Percentiles rank a stretch among this genome's conserved stretches.
These are phyloP conservation scores for Kalmanozyma brasiliensis DNA, from an alignment of 1,284 basidiomycete species.

Conservation along the genomic window DNA sequence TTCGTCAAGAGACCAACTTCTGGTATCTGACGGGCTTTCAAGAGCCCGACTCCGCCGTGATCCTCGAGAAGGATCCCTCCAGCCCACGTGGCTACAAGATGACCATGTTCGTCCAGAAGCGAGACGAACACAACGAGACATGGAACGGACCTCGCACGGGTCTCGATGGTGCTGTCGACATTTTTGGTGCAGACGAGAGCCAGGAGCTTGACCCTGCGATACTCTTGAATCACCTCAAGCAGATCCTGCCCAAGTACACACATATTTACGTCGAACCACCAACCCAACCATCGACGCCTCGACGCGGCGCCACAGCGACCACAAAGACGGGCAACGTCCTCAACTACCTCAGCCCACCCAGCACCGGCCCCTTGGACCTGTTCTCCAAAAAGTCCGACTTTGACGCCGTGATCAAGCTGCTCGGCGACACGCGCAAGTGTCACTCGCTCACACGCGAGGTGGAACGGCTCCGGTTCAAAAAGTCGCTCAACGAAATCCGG, in stretches of 20 bases:
- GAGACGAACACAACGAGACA: constrained; percentile 80
- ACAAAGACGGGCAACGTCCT: constrained; percentile 47
- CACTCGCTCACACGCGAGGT: constrained; percentile 58
- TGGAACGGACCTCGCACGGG: constrained; percentile 86
- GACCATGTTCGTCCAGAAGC: constrained; percentile 83
- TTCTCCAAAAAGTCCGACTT: constrained; percentile 65
- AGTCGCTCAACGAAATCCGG: constrained; percentile 60
- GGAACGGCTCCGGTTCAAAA: constrained; percentile 56
- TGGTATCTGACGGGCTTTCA: constrained; percentile 77
- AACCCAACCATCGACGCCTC: constrained; percentile 49
- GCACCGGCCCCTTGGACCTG: constrained; percentile 56
- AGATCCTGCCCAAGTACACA: constrained; percentile 43
- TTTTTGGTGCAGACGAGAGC: constrained; percentile 66
- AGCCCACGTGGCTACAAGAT: constrained; percentile 82
- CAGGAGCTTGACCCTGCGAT: constrained; percentile 54
- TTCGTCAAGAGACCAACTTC: constrained; percentile 75
- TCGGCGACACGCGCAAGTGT: constrained; percentile 58
- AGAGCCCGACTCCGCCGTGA: constrained; percentile 87
- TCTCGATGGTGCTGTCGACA: constrained; percentile 55
- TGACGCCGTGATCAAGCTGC: constrained; percentile 58
- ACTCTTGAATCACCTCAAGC: constrained; percentile 54
- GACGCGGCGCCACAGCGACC: constrained; percentile 23
- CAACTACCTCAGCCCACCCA: constrained; percentile 63
- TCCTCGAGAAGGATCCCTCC: constrained; percentile 68
- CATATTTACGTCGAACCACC: constrained; percentile 66